Base-by-base conservation (phyloP, 1,284 basidiomycete species). In the Ganoderma leucocontextum region DNA sequence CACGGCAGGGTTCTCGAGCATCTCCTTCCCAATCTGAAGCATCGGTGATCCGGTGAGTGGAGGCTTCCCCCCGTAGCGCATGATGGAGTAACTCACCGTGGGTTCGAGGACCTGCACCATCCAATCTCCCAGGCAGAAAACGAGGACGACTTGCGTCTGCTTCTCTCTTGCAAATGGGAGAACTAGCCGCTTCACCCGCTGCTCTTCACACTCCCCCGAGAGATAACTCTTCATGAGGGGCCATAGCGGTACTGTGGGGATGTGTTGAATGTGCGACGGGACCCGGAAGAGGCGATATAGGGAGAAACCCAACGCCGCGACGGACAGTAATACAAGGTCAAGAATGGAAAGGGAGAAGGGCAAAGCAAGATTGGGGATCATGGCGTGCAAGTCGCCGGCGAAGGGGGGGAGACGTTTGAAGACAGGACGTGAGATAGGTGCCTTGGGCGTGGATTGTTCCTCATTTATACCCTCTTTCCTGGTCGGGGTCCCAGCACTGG, bases 31-130 rank as follows among this genome's bases (percentile, higher is more conserved):
- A 19, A 70, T 29, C 72, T 72, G 29, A 39, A 62, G 17, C 13
- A 52, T 39, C 41, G 15, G 22, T 22, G 61, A 63, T 36, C 17
- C 10, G 44, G 60, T 29, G 12, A 53, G 38, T 38, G 49, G 59
- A 57, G 39, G 58, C 8, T 60, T 15, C n/a, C 22, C 22, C n/a
- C 12, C 25, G 58, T 19, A 39, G 10, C 47, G 38, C 35, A 25
- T 33, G 47, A 25, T 15, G 17, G 42, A 41, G 17, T 25, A 13
- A 36, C 67, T 42, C 49, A 73, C 75, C 66, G 74, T 75, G 33
- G 65, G 65, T 13, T 76, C 75, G 15, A 76, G 64, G 17, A 76
- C 65, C 49, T 76, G 75, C 35, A 76, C 67, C 69, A 76, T 76
- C 75, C 75, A 76, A 62, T 70, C 69, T 8, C 75, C 75, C 5